Base-by-base conservation (phyloP, 768 basidiomycete species). In the Lyophyllum decastes region DNA sequence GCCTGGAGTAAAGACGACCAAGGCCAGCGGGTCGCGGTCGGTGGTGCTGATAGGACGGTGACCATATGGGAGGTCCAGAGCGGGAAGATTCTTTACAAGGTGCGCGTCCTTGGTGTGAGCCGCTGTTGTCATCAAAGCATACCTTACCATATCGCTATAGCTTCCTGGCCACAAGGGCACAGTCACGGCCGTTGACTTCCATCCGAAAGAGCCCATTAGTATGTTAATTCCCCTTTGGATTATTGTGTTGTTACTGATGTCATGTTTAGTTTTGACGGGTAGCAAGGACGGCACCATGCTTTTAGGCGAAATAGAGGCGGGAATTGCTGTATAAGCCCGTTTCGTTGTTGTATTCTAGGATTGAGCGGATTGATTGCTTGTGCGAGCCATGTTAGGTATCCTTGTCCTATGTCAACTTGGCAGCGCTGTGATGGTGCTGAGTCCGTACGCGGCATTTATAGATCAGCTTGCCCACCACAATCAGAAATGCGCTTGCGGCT, bases 131-230 rank as follows among this genome's bases (percentile, higher is more conserved):
- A 17, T 14, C 24, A 19, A 1, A 35, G 16, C 19, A 38, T 30
- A 26, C 24, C 40, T 41, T 19, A 19, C 26, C 38, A 54, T 9
- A 47, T 33, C n/a, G 6, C 6, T 19, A 19, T 59, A 92, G 92
- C 82, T 98, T 55, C 94, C 96, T 38, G 96, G 96, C 14, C 96
- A 99, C 72, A 97, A 94, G 71, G 95, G 96, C 11, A 95, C 95
- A 0, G 95, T 98, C 14, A 95, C 94, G 1, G 78, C 89, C n/a
- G 93, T 94, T 0, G 97, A 96, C 65, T 97, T 96, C 79, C 94
- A 96, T 70, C 95, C 96, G 9, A 93, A 88, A 67, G 95, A 97
- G 65, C 95, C 95, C 11, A 95, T 97, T 70, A 84, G 94, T 96
- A 72, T 62, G 94, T 78, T 25, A 3, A 14, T 46, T 26, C 59